Evolutionary conservation across 306 rosid species (phyloP).

Genomic region (Pyrus bretschneideri): DNA sequence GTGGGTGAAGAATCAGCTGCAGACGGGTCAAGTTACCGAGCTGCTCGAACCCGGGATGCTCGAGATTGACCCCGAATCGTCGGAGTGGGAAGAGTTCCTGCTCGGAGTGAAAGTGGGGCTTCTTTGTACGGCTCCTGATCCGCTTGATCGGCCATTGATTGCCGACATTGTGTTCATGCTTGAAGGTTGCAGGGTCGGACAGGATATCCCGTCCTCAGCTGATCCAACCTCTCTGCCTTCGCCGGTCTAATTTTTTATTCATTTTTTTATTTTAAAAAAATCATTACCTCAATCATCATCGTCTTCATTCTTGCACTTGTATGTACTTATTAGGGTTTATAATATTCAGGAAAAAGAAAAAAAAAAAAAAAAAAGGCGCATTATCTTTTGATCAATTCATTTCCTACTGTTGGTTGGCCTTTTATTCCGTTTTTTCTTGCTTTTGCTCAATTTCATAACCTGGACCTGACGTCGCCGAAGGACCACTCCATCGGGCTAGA

Average conservation of each 20-base stretch:
- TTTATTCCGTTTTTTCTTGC: not conserved
- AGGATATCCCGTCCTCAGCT: constrained; percentile 77
- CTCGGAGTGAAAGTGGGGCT: constrained; percentile 75
- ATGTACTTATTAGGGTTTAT: not conserved
- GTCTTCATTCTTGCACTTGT: not conserved
- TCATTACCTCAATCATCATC: constrained; percentile 9
- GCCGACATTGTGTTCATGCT: constrained; percentile 84
- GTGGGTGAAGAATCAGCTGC: constrained; percentile 77
- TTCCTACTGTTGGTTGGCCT: not conserved
- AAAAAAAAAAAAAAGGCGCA: not conserved
- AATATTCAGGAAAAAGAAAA: too few relatives aligned
- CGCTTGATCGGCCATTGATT: constrained; percentile 75
- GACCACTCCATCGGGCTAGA: constrained; percentile 3
- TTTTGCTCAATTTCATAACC: constrained; percentile 1
- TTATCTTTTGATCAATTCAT: not conserved
- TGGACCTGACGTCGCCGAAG: constrained; percentile 35
- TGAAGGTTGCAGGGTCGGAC: constrained; percentile 81
- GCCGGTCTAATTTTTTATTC: constrained; percentile 32
- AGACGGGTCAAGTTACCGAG: constrained; percentile 59
- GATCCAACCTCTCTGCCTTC: constrained; percentile 77
- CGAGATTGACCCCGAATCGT: constrained; percentile 76
- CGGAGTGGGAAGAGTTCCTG: constrained; percentile 87
- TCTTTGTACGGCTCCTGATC: constrained; percentile 79
- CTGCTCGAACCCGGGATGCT: constrained; percentile 77
- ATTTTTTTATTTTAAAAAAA: not conserved